Evolutionary conservation across 2,329 filamentous ascomycete genomes (phyloP).

Genomic region (Dothideomycetes sp.): DNA sequence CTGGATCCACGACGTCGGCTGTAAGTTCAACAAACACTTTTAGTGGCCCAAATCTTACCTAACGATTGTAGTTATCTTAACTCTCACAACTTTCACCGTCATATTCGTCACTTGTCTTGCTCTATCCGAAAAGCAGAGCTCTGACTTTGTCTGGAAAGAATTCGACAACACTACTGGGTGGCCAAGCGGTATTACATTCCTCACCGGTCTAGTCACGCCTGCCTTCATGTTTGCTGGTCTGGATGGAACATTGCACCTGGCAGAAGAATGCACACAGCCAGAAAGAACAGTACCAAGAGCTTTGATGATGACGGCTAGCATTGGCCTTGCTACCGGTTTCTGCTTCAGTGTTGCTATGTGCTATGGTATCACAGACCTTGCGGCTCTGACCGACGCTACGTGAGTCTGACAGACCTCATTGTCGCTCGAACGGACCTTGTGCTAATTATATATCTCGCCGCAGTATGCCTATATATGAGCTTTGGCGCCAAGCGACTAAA

Average conservation of each 20-base stretch:
- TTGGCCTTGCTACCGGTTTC: constrained; percentile 21
- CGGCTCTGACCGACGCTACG: constrained; percentile 17
- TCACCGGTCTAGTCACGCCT: constrained; percentile 15
- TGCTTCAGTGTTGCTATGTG: constrained; percentile 34
- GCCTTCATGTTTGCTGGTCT: constrained; percentile 15
- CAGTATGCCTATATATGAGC: constrained; percentile 8
- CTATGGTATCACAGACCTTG: constrained; percentile 32
- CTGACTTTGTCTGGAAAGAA: constrained; percentile 41
- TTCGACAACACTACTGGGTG: constrained; percentile 40
- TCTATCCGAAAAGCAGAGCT: constrained; percentile 25
- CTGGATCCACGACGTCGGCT: constrained; percentile 35
- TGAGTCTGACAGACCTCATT: constrained; percentile 1
- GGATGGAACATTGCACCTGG: constrained; percentile 13
- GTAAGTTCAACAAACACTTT: constrained; percentile 43
- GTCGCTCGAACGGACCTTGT: background rate
- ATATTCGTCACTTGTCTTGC: constrained; percentile 32
- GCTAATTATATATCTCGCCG: background rate
- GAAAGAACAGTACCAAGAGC: constrained; percentile 6
- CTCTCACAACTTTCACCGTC: constrained; percentile 21
- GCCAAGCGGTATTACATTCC: constrained; percentile 20
- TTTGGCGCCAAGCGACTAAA: constrained; percentile 6
- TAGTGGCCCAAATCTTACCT: background rate
- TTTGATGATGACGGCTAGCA: constrained; percentile 1
- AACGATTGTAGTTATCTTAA: constrained; percentile 28
- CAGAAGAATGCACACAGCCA: constrained; percentile 14